phyloP scores from a whole-genome alignment of 1,284 basidiomycete species.

The Irpex lacteus region DNA sequence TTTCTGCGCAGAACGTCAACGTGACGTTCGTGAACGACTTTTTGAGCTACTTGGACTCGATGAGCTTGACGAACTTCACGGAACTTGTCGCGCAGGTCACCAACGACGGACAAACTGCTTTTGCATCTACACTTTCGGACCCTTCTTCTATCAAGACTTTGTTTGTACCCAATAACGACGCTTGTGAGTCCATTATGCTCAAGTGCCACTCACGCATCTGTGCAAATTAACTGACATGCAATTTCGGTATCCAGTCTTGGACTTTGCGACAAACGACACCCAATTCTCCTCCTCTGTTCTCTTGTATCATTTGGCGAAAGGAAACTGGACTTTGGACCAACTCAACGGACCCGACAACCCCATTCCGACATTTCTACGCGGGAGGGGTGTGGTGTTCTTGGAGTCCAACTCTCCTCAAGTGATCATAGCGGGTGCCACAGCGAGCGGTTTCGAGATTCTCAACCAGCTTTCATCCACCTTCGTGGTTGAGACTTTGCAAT shows the following conservation, averaged over 20 bases:
- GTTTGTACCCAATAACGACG: conserved; percentile 13
- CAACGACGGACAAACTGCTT: background rate
- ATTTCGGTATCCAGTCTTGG: background rate
- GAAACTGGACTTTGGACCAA: conserved; percentile 1
- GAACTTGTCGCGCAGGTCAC: conserved; percentile 3
- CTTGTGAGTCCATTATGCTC: conserved; percentile 3
- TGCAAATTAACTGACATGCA: too few relatives aligned
- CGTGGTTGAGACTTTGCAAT: background rate
- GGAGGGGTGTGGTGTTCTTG: conserved; percentile 1
- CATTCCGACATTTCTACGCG: conserved; percentile 5
- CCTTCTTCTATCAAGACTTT: conserved; percentile 4
- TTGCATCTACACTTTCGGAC: conserved; percentile 1
- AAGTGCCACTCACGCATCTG: too few relatives aligned
- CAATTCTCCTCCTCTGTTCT: conserved; percentile 5
- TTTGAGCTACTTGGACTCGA: background rate
- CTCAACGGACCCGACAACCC: conserved; percentile 4
- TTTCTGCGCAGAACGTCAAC: background rate
- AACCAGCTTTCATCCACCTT: conserved; percentile 4
- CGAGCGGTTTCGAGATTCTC: conserved; percentile 4
- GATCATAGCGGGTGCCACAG: background rate
- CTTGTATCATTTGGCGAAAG: conserved; percentile 7
- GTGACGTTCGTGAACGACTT: conserved; percentile 1
- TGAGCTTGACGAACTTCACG: conserved; percentile 10
- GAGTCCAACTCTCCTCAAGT: conserved; percentile 2
- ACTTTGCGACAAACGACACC: conserved; percentile 1